phyloP scores from a whole-genome alignment of 352 stramenopile species.

The Phytophthora gonapodyides region DNA sequence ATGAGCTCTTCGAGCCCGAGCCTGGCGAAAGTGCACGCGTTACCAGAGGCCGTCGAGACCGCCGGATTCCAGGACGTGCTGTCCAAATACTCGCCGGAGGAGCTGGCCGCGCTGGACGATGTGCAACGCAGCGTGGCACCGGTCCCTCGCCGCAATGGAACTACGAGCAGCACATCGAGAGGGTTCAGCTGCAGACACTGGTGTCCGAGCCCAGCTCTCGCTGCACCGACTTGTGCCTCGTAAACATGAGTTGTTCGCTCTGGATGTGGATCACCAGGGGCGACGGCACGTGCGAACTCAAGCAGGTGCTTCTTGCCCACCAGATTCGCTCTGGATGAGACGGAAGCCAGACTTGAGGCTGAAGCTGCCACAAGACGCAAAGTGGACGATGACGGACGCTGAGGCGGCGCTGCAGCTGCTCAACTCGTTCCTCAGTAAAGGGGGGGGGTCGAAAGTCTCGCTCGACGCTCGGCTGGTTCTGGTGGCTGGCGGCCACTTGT shows the following conservation, averaged over 20 bases:
- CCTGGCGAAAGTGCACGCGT: slow-evolving; percentile 67
- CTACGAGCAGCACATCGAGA: slow-evolving; percentile 39
- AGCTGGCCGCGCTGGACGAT: slow-evolving; percentile 48
- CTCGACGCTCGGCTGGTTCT: slow-evolving; percentile 41
- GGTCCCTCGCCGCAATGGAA: slow-evolving; percentile 36
- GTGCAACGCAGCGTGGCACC: slow-evolving; percentile 35
- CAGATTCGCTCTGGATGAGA: slow-evolving; percentile 29
- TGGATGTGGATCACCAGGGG: slow-evolving; percentile 39
- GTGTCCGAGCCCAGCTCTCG: slow-evolving; percentile 28
- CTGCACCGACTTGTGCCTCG: slow-evolving; percentile 40
- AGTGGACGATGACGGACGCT: slow-evolving; percentile 21
- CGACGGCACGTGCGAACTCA: slow-evolving; percentile 41
- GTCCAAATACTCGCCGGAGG: slow-evolving; percentile 43
- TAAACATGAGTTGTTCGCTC: slow-evolving; percentile 37
- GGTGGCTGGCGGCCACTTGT: slow-evolving; percentile 30
- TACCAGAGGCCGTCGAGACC: slow-evolving; percentile 59
- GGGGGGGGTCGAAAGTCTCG: slow-evolving; percentile 21
- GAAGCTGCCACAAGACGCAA: slow-evolving; percentile 1
- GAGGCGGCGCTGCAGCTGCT: slow-evolving; percentile 32
- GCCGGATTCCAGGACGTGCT: slow-evolving; percentile 46
- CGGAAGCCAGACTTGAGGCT: slow-evolving; percentile 31
- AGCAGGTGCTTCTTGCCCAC: slow-evolving; percentile 34
- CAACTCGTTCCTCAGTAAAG: slow-evolving; percentile 36
- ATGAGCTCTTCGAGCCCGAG: slow-evolving; percentile 67
- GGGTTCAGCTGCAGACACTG: slow-evolving; percentile 15